Evolutionary conservation across 2,329 filamentous ascomycete genomes (phyloP).

Genomic region (Pseudocercospora vitis): DNA sequence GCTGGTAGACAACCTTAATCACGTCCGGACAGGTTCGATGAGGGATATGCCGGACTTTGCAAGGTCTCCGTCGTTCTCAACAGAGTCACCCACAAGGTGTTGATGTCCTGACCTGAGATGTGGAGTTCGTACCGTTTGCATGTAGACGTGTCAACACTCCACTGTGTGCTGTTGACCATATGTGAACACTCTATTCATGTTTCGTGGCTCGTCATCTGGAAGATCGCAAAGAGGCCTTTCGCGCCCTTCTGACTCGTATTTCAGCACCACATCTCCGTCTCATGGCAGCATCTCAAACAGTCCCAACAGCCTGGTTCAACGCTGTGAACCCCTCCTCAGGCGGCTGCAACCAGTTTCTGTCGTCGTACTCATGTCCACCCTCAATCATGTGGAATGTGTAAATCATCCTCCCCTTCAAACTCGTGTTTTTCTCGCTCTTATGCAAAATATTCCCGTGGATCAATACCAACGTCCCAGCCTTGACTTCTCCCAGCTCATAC

Average conservation of each 20-base stretch:
- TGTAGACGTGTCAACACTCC: too few relatives aligned
- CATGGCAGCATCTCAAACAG: not conserved
- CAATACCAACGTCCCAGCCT: conserved; percentile 83
- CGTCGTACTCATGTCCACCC: conserved; percentile 75
- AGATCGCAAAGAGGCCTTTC: too few relatives aligned
- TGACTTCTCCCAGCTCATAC: conserved; percentile 82
- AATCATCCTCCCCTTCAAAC: conserved; percentile 82
- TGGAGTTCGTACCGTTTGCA: too few relatives aligned
- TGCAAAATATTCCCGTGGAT: conserved; percentile 96
- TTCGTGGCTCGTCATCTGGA: too few relatives aligned
- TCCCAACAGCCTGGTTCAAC: conserved; percentile 27
- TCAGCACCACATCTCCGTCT: not conserved
- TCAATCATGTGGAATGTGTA: conserved; percentile 99
- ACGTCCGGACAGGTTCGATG: too few relatives aligned
- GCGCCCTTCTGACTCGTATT: not conserved
- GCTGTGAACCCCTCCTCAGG: conserved; percentile 68
- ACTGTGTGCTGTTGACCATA: too few relatives aligned
- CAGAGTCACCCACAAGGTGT: not conserved
- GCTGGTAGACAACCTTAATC: too few relatives aligned
- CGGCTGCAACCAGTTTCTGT: conserved; percentile 90
- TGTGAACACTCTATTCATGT: too few relatives aligned
- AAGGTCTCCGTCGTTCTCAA: not conserved
- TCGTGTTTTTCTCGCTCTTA: conserved; percentile 91
- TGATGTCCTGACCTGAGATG: too few relatives aligned
- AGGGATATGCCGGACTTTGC: not conserved